Base-by-base conservation (phyloP, 1,284 basidiomycete genomes). In the Trametes polyzona region DNA sequence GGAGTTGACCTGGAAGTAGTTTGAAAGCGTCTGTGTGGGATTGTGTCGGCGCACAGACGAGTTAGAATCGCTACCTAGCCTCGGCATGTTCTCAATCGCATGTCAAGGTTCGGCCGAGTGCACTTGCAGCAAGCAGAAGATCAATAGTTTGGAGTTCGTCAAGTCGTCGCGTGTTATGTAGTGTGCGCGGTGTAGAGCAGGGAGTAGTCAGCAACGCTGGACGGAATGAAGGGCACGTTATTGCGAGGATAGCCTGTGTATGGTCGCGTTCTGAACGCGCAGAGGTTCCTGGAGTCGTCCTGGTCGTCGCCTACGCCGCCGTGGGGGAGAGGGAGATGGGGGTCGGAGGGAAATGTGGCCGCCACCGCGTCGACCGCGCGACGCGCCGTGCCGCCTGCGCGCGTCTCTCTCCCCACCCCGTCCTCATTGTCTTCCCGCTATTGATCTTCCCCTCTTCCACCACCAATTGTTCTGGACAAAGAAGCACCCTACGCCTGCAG, bases 21-120 rank as follows among this genome's bases (percentile, higher is more conserved):
- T 43, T 8, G 61, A 59, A 47, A 57, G 57, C 29, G 57, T 52
- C 46, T 57, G 61, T 47, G 32, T 56, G 47, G 52, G 49, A 27
- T 51, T 55, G 46, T 60, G 62, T 55, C 58, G 49, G 41, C 56
- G 62, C 33, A 51, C 48, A 39, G 53, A 52, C 5, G 62, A 58
- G 51, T 48, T 61, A 16, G 62, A 52, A 40, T 60, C 62, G 40
- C 52, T 54, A 43, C 55, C 56, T 54, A 55, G 42, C 50, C 58
- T 55, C 23, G 61, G 61, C 61, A 63, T 63, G 50, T 41, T 35
- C 36, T 19, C 16, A 40, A 23, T 55, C 26, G 44, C 58, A 55
- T 55, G 49, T 27, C 49, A 35, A 36, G 42, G 35, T 26, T 30
- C 47, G 32, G 17, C 29, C 40, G 32, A 29, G 3, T 33, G 2